phyloP scores from a whole-genome alignment of 805 yeast genomes.

The Ascoidea tarda region DNA sequence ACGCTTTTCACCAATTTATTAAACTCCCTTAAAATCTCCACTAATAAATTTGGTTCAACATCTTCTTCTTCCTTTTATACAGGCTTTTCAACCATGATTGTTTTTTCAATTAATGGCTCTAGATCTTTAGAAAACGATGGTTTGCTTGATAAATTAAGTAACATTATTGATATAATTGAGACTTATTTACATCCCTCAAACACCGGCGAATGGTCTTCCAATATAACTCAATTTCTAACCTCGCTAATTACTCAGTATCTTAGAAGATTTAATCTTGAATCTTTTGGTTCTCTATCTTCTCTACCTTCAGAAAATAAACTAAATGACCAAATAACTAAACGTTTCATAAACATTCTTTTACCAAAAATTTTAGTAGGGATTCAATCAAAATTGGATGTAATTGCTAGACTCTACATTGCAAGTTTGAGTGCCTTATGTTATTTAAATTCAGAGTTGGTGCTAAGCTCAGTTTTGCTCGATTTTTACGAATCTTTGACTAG shows the following conservation, averaged over 20 bases:
- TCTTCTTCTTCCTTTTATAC: constrained; percentile 21
- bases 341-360: constrained; percentile 37
- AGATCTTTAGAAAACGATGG: constrained; percentile 25
- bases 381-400: constrained; percentile 54
- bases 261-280: constrained; percentile 39
- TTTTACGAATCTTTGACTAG: constrained; percentile 60
- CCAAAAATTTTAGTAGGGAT: constrained; percentile 53
- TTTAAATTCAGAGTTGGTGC: constrained; percentile 37
- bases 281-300: constrained; percentile 18
- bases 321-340: constrained; percentile 20
- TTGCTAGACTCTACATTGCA: constrained; percentile 42
- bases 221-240: constrained; percentile 52
- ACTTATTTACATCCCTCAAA: constrained; percentile 91
- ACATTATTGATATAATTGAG: constrained; percentile 52
- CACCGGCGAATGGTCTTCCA: constrained; percentile 73
- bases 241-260: constrained; percentile 47
- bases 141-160: constrained; percentile 35
- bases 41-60: constrained; percentile 30
- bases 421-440: constrained; percentile 52
- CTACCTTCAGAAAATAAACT: constrained; percentile 23
- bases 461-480: constrained; percentile 47
- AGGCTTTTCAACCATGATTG: constrained; percentile 34
- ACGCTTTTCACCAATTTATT: constrained; percentile 42
- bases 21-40: constrained; percentile 29
- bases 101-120: constrained; percentile 48